These are phyloP conservation scores for Ilyonectria sp. DNA, from an alignment of 2,329 filamentous ascomycete species.

Conservation along the genomic window DNA sequence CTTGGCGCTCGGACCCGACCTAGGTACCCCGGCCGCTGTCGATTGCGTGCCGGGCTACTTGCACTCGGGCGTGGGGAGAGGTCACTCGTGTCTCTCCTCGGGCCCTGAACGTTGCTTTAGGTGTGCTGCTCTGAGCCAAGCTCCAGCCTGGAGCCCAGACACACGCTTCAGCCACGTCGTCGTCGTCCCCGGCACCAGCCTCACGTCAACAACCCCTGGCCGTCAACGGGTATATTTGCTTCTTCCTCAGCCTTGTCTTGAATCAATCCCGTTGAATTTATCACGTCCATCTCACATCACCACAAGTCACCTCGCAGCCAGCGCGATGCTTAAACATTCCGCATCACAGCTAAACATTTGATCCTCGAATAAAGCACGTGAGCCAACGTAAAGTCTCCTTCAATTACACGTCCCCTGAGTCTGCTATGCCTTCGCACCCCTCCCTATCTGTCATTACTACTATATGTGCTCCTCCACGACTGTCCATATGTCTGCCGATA, in stretches of 20 bases:
- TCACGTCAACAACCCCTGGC: neutral
- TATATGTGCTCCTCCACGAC: conserved; percentile 39
- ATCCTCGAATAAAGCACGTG: neutral
- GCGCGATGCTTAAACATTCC: no score
- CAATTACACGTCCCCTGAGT: conserved; percentile 41
- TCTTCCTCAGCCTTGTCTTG: neutral
- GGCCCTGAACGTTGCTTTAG: neutral
- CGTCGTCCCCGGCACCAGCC: neutral
- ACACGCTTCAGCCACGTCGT: neutral
- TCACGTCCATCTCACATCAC: neutral
- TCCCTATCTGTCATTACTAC: conserved; percentile 46
- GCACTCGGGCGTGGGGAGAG: conserved; percentile 38
- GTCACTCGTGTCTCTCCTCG: conserved; percentile 29
- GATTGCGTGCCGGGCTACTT: conserved; percentile 37
- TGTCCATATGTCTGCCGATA: conserved; percentile 42
- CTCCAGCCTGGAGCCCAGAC: neutral
- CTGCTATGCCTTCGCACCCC: conserved; percentile 20
- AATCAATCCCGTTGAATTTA: neutral
- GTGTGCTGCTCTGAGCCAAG: neutral
- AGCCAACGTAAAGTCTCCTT: conserved; percentile 32
- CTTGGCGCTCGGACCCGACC: conserved; percentile 39
- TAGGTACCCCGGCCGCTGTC: conserved; percentile 36
- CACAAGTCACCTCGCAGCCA: no score
- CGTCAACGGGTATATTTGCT: neutral
- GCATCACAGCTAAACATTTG: neutral